Conservation (phyloP, 2,329 filamentous ascomycete genomes). For the Aphanocladium album region DNA sequence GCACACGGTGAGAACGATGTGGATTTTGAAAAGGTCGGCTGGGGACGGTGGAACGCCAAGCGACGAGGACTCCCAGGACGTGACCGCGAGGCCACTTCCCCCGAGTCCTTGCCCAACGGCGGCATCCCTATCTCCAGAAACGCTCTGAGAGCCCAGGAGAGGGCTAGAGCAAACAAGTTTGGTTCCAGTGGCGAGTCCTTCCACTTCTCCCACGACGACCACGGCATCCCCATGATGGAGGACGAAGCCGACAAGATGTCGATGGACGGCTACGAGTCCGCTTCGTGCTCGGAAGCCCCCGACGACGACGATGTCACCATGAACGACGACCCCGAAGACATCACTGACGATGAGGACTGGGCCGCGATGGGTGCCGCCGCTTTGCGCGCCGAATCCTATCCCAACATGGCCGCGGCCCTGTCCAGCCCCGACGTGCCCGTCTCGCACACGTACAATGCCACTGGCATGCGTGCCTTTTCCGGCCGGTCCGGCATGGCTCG, state of each 20-base stretch:
- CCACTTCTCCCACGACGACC: constrained; percentile 69
- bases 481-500: constrained; percentile 48
- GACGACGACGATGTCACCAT: constrained; percentile 61
- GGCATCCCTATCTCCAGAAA: constrained; percentile 54
- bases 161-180: constrained; percentile 44
- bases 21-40: constrained; percentile 91
- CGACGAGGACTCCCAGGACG: constrained; percentile 58
- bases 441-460: constrained; percentile 45
- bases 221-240: constrained; percentile 59
- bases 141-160: constrained; percentile 38
- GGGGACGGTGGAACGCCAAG: constrained; percentile 91
- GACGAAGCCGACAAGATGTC: constrained; percentile 96
- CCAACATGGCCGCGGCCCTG: constrained; percentile 51
- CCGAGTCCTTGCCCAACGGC: constrained; percentile 36
- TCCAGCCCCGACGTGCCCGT: constrained; percentile 27
- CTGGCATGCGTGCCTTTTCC: constrained; percentile 45
- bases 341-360: constrained; percentile 97
- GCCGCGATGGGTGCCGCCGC: constrained; percentile 81
- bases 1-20: constrained; percentile 66
- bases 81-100: constrained; percentile 37
- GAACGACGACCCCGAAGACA: constrained; percentile 74
- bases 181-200: constrained; percentile 65
- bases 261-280: constrained; percentile 62
- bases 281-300: constrained; percentile 70
- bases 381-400: constrained; percentile 64